Evolutionary conservation across 139 green algal genomes (phyloP).

Genomic region (Coelastrella sp.): DNA sequence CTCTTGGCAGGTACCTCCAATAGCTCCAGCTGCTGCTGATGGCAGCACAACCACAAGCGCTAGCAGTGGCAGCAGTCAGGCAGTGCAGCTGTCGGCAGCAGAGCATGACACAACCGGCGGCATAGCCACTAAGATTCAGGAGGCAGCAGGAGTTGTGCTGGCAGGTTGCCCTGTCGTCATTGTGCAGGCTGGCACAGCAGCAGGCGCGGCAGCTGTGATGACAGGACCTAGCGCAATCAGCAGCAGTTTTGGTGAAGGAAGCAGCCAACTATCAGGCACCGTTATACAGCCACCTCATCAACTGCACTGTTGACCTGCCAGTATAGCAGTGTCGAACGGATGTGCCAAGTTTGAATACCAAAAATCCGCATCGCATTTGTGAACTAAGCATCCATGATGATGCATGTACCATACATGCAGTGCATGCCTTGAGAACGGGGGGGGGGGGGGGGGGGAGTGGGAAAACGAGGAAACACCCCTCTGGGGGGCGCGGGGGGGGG

Average conservation of each 20-base stretch:
- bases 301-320: no score
- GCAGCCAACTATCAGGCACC: background rate
- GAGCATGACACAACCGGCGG: constrained; percentile 60
- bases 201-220: constrained; percentile 26
- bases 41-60: background rate
- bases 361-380: no score
- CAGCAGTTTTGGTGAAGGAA: background rate
- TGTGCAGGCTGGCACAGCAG: constrained; percentile 54
- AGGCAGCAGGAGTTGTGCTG: constrained; percentile 63
- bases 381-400: no score
- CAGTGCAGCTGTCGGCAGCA: background rate
- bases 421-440: no score
- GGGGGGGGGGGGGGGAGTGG: no score
- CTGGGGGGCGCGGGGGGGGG: no score
- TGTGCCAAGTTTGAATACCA: no score
- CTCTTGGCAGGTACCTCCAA: constrained; percentile 17
- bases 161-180: constrained; percentile 68
- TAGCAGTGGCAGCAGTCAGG: background rate
- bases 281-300: background rate
- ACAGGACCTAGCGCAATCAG: background rate
- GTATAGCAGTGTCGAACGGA: no score
- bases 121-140: constrained; percentile 70
- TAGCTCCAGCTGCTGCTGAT: background rate
- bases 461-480: no score
- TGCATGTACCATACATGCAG: no score